These are phyloP conservation scores for Mangifera indica DNA, from an alignment of 345 rosid species.

Conservation along the genomic window DNA sequence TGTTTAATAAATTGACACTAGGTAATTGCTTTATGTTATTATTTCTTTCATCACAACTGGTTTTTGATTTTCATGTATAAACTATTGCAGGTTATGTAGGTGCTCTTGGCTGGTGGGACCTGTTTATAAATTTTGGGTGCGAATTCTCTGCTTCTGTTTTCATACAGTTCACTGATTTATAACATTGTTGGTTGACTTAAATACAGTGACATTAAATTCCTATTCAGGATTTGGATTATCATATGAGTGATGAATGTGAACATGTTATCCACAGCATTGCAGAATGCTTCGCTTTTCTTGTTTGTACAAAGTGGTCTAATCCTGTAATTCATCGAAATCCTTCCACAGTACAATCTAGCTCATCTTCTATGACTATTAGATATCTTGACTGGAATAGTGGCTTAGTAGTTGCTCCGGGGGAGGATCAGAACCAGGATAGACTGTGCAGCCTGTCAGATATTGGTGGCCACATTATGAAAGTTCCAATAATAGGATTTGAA, in stretches of 20 bases:
- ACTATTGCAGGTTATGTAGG: slow-evolving; percentile 71
- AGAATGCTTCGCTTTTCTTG: slow-evolving; percentile 93
- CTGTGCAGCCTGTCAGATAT: slow-evolving; percentile 80
- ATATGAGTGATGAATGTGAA: slow-evolving; percentile 24
- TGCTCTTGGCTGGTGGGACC: slow-evolving; percentile 97
- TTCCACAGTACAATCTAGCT: slow-evolving; percentile 45
- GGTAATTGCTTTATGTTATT: neutral
- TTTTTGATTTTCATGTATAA: slow-evolving; percentile 21
- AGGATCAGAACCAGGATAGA: slow-evolving; percentile 55
- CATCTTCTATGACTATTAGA: slow-evolving; percentile 60
- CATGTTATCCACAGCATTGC: slow-evolving; percentile 66
- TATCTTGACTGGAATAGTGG: slow-evolving; percentile 96
- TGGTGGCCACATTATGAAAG: slow-evolving; percentile 93
- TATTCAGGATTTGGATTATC: slow-evolving; percentile 19
- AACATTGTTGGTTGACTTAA: neutral
- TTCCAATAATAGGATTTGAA: slow-evolving; percentile 85
- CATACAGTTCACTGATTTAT: slow-evolving; percentile 5
- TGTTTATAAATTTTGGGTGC: slow-evolving; percentile 89
- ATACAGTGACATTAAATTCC: slow-evolving; percentile 4
- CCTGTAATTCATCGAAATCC: slow-evolving; percentile 76
- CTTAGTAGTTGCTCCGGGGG: slow-evolving; percentile 63
- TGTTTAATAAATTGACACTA: neutral
- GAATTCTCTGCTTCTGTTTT: slow-evolving; percentile 21
- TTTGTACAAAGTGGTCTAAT: slow-evolving; percentile 93
- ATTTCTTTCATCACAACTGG: slow-evolving; percentile 3